phyloP scores from a whole-genome alignment of 345 rosid genomes.

The Camelina sativa region DNA sequence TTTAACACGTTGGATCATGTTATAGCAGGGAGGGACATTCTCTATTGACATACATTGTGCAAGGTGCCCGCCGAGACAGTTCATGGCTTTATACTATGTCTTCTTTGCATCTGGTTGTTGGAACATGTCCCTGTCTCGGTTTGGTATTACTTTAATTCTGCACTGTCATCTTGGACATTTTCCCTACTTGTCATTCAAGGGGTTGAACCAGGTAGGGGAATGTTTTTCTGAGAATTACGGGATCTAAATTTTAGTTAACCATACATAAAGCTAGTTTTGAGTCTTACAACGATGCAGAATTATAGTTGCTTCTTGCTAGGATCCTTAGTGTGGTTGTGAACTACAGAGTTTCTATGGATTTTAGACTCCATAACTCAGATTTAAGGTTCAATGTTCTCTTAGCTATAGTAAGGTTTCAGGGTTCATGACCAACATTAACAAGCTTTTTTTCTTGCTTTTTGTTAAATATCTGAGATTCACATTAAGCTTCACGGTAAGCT shows the following conservation, averaged over 20 bases:
- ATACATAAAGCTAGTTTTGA: slow-evolving; percentile 19
- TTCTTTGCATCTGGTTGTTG: slow-evolving; percentile 47
- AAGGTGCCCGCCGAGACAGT: slow-evolving; percentile 65
- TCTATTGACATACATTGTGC: slow-evolving; percentile 52
- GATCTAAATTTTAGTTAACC: slow-evolving; percentile 37
- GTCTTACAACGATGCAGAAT: slow-evolving; percentile 9
- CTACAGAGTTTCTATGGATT: slow-evolving; percentile 16
- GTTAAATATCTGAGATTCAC: neutral
- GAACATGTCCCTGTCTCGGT: slow-evolving; percentile 58
- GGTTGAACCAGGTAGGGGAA: slow-evolving; percentile 53
- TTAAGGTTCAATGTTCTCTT: slow-evolving; percentile 21
- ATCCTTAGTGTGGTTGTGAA: slow-evolving; percentile 24
- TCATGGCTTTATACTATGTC: slow-evolving; percentile 47
- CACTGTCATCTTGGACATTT: slow-evolving; percentile 44
- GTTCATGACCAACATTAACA: neutral
- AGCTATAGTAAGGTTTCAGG: slow-evolving; percentile 22
- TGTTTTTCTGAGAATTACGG: slow-evolving; percentile 40
- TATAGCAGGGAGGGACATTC: slow-evolving; percentile 62
- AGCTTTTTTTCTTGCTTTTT: neutral
- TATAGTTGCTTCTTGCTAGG: slow-evolving; percentile 28
- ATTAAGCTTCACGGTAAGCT: slow-evolving; percentile 30
- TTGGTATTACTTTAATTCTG: slow-evolving; percentile 49
- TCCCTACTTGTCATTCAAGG: slow-evolving; percentile 49
- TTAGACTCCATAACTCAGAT: slow-evolving; percentile 19
- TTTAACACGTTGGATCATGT: slow-evolving; percentile 55